Evolutionary conservation across 208 protist genomes (phyloP).

Genomic region (Crithidia sp.): DNA sequence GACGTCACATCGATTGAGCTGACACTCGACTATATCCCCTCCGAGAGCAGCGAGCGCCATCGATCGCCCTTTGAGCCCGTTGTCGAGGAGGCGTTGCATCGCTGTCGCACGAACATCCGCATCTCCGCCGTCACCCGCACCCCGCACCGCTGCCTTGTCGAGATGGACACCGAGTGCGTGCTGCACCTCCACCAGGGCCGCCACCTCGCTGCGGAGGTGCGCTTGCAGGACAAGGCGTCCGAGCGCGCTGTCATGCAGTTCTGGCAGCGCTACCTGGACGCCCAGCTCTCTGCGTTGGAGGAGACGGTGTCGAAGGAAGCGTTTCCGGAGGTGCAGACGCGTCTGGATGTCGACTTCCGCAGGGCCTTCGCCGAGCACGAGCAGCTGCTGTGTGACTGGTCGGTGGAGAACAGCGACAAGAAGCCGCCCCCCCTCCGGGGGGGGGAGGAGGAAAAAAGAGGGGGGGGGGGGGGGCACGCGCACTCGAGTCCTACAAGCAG

Average conservation of each 20-base stretch:
- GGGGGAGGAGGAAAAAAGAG: no score
- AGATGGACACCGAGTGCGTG: conserved; percentile 34
- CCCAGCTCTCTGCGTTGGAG: conserved; percentile 19
- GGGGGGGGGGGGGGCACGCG: no score
- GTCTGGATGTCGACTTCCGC: neutral
- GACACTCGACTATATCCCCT: conserved; percentile 52
- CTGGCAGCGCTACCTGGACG: conserved; percentile 17
- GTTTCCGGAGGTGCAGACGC: conserved; percentile 5
- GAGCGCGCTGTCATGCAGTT: conserved; percentile 4
- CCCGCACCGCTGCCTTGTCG: conserved; percentile 60
- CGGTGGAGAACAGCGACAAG: conserved; percentile 4
- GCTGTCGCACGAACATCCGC: conserved; percentile 28
- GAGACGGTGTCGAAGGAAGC: conserved; percentile 13
- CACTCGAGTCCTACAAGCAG: conserved; percentile 43
- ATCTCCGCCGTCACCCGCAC: conserved; percentile 44
- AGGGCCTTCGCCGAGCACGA: conserved; percentile 35
- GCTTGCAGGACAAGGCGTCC: conserved; percentile 1
- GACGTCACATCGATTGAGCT: conserved; percentile 38
- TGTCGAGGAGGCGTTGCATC: conserved; percentile 23
- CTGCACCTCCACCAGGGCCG: conserved; percentile 16
- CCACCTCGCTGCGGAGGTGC: conserved; percentile 3
- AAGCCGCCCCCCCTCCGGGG: no score
- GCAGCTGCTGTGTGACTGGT: conserved; percentile 42
- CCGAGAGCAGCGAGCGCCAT: conserved; percentile 24
- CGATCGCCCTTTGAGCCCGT: conserved; percentile 50